phyloP scores from a whole-genome alignment of 257 asterid species.

The Capsicum rhomboideum region DNA sequence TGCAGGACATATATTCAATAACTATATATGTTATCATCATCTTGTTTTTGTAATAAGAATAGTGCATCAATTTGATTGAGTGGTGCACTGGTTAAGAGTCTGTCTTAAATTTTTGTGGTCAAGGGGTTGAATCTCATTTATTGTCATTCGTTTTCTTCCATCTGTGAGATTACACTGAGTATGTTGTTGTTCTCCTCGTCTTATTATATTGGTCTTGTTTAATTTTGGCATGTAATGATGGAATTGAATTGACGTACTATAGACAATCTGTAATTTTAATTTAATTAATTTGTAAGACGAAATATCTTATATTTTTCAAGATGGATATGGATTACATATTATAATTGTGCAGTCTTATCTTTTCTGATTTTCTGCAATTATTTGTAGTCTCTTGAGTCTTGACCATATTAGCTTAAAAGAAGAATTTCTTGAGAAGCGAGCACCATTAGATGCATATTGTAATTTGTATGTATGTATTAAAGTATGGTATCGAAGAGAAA shows the following conservation, averaged over 20 bases:
- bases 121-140: too few relatives aligned
- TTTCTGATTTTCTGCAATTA: neutral
- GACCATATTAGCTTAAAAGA: too few relatives aligned
- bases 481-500: too few relatives aligned
- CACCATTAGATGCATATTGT: too few relatives aligned
- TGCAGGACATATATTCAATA: too few relatives aligned
- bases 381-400: neutral
- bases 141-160: too few relatives aligned
- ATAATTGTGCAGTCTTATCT: neutral
- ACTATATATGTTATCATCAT: neutral
- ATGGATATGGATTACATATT: neutral
- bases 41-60: neutral
- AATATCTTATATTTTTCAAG: neutral
- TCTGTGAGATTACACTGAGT: too few relatives aligned
- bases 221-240: neutral
- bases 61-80: neutral
- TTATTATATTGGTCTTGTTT: neutral
- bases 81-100: too few relatives aligned
- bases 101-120: too few relatives aligned
- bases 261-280: neutral
- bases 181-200: too few relatives aligned
- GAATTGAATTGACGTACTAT: neutral
- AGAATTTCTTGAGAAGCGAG: too few relatives aligned
- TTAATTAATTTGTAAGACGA: neutral
- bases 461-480: too few relatives aligned